Percentiles rank a stretch among this genome's conserved stretches.
phyloP scores from a whole-genome alignment of 495 filamentous ascomycete species.

The Penicillium goetzii region DNA sequence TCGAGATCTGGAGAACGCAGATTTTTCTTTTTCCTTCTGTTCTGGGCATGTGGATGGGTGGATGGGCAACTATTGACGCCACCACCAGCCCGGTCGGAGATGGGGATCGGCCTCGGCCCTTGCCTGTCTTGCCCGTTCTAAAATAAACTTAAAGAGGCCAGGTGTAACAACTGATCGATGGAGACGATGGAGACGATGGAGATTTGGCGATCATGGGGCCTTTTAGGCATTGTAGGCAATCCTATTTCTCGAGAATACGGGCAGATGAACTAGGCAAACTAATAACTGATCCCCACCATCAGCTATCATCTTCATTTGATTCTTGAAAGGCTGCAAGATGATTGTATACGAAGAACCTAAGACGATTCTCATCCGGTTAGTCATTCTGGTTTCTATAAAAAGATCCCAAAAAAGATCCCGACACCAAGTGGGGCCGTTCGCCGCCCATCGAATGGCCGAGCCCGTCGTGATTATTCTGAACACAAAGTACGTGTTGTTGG shows the following conservation, averaged over 20 bases:
- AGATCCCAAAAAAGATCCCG: conserved; percentile 5
- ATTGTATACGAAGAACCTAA: neutral
- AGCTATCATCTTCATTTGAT: neutral
- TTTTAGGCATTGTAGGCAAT: neutral
- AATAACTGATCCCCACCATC: neutral
- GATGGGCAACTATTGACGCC: conserved; percentile 33
- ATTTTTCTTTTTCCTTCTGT: conserved; percentile 15
- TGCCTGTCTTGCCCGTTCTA: conserved; percentile 14
- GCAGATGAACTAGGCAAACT: neutral
- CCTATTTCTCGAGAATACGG: neutral
- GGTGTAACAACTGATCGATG: neutral
- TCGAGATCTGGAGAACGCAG: neutral
- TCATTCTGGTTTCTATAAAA: conserved; percentile 7
- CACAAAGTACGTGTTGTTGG: neutral
- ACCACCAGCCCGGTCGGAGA: conserved; percentile 27
- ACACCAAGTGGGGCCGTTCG: conserved; percentile 3
- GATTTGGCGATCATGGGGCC: conserved; percentile 2
- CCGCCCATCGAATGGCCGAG: conserved; percentile 6
- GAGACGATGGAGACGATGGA: neutral
- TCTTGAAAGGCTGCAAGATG: neutral
- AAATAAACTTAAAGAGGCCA: conserved; percentile 20
- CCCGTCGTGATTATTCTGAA: neutral
- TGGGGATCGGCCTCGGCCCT: conserved; percentile 23
- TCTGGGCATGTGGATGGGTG: conserved; percentile 5
- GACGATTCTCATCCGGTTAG: neutral